These are phyloP conservation scores for Cavenderia fasciculata DNA, from an alignment of 78 protist genomes.

Conservation along the genomic window DNA sequence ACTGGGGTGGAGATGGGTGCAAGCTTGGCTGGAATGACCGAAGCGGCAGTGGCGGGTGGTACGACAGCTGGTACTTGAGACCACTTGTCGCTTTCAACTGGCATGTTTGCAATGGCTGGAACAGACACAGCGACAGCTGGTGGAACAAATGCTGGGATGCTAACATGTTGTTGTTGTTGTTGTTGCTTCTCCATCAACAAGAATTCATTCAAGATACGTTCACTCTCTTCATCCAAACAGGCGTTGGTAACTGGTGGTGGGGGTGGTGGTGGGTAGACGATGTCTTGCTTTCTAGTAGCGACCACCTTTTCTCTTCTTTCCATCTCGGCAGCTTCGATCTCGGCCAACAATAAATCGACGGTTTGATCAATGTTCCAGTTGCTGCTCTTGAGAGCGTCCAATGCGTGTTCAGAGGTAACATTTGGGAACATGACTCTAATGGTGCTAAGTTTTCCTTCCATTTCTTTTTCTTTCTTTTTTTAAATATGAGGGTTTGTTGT, in stretches of 20 bases:
- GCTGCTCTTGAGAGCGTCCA: constrained; percentile 19
- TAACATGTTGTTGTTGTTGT: background rate
- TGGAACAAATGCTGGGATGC: background rate
- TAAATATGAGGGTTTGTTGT: too few species aligned
- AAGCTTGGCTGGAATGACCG: too few species aligned
- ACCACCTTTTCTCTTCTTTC: background rate
- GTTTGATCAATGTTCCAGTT: constrained; percentile 52
- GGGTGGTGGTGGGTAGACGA: background rate
- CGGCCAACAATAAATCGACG: constrained; percentile 40
- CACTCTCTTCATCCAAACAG: background rate
- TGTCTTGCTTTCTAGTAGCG: background rate
- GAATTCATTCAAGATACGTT: background rate
- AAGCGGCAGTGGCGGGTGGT: too few species aligned
- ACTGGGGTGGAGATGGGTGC: too few species aligned
- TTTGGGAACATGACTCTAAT: constrained; percentile 71
- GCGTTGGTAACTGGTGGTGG: background rate
- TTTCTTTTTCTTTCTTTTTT: too few species aligned
- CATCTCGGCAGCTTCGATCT: constrained; percentile 30
- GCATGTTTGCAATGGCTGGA: too few species aligned
- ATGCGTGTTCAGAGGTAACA: constrained; percentile 16
- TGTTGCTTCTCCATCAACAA: constrained; percentile 15
- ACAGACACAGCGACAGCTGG: too few species aligned
- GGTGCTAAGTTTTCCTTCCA: constrained; percentile 48
- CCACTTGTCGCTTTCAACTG: too few species aligned
- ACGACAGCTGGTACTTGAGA: too few species aligned